Percentiles rank a stretch among this genome's conserved stretches.
phyloP scores from a whole-genome alignment of 805 yeast species.

The Candida peoriensis region DNA sequence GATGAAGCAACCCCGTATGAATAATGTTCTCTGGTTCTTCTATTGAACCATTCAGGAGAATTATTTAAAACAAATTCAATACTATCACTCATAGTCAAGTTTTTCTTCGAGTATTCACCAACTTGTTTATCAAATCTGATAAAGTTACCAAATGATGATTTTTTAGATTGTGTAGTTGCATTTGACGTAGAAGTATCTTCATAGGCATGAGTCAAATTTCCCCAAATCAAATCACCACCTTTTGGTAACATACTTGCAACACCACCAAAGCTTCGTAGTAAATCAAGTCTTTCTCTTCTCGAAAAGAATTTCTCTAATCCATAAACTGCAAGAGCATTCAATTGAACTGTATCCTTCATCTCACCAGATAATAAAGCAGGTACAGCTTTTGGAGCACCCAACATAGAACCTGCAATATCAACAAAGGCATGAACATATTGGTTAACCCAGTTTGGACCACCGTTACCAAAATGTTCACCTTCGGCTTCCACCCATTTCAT shows the following conservation, averaged over 20 bases:
- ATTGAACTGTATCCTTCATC: constrained; percentile 95
- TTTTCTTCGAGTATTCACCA: constrained; percentile 39
- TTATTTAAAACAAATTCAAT: constrained; percentile 59
- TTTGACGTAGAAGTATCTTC: constrained; percentile 35
- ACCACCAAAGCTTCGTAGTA: constrained; percentile 89
- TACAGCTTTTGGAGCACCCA: constrained; percentile 93
- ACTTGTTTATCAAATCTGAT: constrained; percentile 51
- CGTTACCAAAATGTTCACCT: constrained; percentile 79
- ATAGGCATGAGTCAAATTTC: constrained; percentile 67
- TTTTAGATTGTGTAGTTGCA: constrained; percentile 18
- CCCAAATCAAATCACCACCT: constrained; percentile 93
- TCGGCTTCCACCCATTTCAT: constrained; percentile 95
- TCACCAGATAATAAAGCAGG: constrained; percentile 95
- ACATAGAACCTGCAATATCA: constrained; percentile 82
- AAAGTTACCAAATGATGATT: constrained; percentile 61
- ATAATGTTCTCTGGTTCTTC: constrained; percentile 63
- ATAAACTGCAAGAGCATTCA: constrained; percentile 87
- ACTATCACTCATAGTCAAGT: constrained; percentile 62
- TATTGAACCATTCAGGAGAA: constrained; percentile 73
- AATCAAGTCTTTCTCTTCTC: constrained; percentile 79
- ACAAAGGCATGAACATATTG: constrained; percentile 75
- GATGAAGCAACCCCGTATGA: constrained; percentile 72
- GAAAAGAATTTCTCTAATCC: constrained; percentile 94
- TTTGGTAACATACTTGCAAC: constrained; percentile 94
- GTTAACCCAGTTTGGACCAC: constrained; percentile 88